Percentiles rank a stretch among this genome's conserved stretches.
Conservation (phyloP, 768 basidiomycete species). For the Pleurotus platypus region DNA sequence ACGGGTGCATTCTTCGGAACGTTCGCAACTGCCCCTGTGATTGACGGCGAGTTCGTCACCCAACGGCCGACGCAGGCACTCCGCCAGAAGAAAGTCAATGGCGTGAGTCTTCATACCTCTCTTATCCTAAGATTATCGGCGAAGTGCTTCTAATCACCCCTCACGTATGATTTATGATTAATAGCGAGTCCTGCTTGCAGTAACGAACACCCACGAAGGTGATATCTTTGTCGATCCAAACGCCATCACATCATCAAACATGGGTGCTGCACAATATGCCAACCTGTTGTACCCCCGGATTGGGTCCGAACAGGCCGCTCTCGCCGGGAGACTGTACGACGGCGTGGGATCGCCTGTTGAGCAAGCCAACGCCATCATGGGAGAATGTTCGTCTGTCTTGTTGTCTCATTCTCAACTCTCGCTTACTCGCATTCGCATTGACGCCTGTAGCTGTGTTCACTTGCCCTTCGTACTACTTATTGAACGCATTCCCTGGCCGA, state of each 20-base stretch:
- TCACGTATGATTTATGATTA: too few species aligned
- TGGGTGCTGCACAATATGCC: slow-evolving; percentile 17
- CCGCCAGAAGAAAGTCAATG: slow-evolving; percentile 23
- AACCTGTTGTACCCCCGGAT: slow-evolving; percentile 21
- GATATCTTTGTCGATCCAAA: slow-evolving; percentile 20
- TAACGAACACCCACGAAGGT: slow-evolving; percentile 30
- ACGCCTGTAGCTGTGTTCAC: slow-evolving; percentile 26
- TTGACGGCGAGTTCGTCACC: slow-evolving; percentile 30
- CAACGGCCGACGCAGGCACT: slow-evolving; percentile 28
- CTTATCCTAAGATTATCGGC: too few species aligned
- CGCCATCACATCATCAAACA: slow-evolving; percentile 1
- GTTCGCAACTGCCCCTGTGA: slow-evolving; percentile 28
- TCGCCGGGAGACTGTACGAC: slow-evolving; percentile 14
- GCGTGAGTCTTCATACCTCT: slow-evolving; percentile 18
- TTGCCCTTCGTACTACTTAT: slow-evolving; percentile 29
- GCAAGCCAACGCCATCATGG: slow-evolving; percentile 19
- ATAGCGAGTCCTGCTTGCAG: slow-evolving; percentile 14
- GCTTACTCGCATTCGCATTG: too few species aligned
- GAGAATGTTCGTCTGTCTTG: slow-evolving; percentile 18
- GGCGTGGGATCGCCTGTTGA: slow-evolving; percentile 13
- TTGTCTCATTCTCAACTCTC: too few species aligned
- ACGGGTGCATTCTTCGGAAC: slow-evolving; percentile 24
- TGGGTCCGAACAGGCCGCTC: slow-evolving; percentile 5
- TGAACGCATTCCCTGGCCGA: slow-evolving; percentile 23
- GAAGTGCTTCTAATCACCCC: too few species aligned